Conservation (phyloP, 2,329 filamentous ascomycete genomes). For the Fusarium acutatum region DNA sequence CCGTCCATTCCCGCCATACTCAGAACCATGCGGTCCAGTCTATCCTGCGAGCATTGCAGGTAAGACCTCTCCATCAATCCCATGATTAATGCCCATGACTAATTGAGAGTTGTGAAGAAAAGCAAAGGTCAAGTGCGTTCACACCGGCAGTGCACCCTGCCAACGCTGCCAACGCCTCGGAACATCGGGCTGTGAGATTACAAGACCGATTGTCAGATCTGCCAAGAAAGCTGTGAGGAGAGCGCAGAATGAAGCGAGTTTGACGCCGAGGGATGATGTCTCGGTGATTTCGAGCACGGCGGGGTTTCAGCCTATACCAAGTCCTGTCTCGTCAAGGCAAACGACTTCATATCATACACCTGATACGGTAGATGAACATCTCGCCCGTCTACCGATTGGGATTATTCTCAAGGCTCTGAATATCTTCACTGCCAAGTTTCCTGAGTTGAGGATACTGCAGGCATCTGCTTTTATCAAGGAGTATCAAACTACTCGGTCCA, state of each 20-base stretch:
- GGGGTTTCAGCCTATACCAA: background rate
- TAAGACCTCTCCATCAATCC: too few relatives aligned
- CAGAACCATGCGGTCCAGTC: constrained; percentile 43
- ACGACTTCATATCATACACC: background rate
- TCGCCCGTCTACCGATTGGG: constrained; percentile 36
- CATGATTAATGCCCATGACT: too few relatives aligned
- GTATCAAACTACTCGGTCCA: constrained; percentile 25
- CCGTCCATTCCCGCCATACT: background rate
- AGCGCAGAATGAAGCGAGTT: background rate
- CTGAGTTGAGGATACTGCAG: constrained; percentile 47
- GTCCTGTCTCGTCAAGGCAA: background rate
- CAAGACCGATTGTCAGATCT: constrained; percentile 3
- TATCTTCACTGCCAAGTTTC: constrained; percentile 47
- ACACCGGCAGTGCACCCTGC: constrained; percentile 45
- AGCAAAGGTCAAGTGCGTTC: constrained; percentile 49
- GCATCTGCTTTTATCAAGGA: constrained; percentile 44
- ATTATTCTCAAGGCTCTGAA: constrained; percentile 46
- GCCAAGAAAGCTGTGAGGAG: constrained; percentile 12
- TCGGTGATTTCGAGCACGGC: background rate
- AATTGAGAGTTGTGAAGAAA: constrained; percentile 24
- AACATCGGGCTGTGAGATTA: constrained; percentile 40
- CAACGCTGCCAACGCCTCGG: constrained; percentile 42
- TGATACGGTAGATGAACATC: constrained; percentile 36
- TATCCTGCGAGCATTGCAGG: constrained; percentile 48
- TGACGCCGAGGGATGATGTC: background rate